Conservation (phyloP, 495 filamentous ascomycete species). For the Penicillium odoratum region DNA sequence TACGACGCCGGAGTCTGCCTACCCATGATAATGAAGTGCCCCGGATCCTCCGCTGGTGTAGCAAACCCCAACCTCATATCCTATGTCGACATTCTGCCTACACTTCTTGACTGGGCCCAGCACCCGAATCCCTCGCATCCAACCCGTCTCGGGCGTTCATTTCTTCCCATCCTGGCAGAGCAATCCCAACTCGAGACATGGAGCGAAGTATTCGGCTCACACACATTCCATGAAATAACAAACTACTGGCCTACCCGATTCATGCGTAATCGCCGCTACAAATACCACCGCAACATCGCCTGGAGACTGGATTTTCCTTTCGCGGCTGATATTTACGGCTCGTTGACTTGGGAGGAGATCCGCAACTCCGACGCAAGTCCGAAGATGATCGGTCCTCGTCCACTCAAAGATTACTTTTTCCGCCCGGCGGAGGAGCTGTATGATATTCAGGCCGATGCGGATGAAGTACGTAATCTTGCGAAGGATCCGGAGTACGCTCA, state of each 20-base stretch:
- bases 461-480: slow-evolving; percentile 40
- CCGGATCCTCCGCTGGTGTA: slow-evolving; percentile 21
- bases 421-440: slow-evolving; percentile 44
- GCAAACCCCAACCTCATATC: slow-evolving; percentile 47
- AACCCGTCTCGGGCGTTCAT: slow-evolving; percentile 29
- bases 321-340: slow-evolving; percentile 44
- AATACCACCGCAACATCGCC: slow-evolving; percentile 50
- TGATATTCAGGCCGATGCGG: slow-evolving; percentile 40
- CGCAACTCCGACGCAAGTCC: slow-evolving; percentile 30
- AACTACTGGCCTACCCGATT: slow-evolving; percentile 50
- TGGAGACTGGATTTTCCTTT: slow-evolving; percentile 49
- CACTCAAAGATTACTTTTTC: slow-evolving; percentile 39
- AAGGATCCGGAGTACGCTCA: slow-evolving; percentile 21
- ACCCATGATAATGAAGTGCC: slow-evolving; percentile 40
- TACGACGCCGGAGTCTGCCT: slow-evolving; percentile 47
- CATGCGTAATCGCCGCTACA: slow-evolving; percentile 39
- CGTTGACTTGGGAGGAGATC: slow-evolving; percentile 44
- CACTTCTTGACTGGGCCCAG: slow-evolving; percentile 40
- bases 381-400: slow-evolving; percentile 38
- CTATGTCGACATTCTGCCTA: slow-evolving; percentile 48
- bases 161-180: slow-evolving; percentile 38
- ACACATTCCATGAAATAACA: slow-evolving; percentile 52
- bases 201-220: slow-evolving; percentile 42
- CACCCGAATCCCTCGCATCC: slow-evolving; percentile 10
- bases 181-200: slow-evolving; percentile 23